Evolutionary conservation across 2,329 filamentous ascomycete species (phyloP), one percentile per base, ranked within the genome.

Genomic region (Nothophaeocryptopus gaeumannii): DNA sequence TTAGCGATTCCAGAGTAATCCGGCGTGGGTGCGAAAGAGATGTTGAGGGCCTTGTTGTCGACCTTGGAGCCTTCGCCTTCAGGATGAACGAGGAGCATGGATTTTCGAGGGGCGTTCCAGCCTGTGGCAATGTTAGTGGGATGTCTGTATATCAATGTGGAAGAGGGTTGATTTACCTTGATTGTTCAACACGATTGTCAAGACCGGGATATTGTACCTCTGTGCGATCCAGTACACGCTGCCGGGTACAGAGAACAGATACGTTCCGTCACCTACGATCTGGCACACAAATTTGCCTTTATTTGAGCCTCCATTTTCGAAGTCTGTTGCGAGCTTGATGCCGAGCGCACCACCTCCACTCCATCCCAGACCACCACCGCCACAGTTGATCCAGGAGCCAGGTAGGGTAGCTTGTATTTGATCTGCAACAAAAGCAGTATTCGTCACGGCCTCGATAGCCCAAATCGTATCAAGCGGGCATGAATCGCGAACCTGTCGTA

Each of bases 361-460:
- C 88, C 88, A 92, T 2, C 88, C 88, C 0, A 92, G 80, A 2
- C 88, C 88, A 11, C 86, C 88, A 1, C 85, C 88, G 1, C 88
- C 88, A 64, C 87, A 91, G 66, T 90, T 91, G 62, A 92, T 82
- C 85, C 85, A 90, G 0, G 81, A 83, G 0, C 86, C 86, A 0
- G 88, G 87, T 0, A 82, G 63, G 0, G 78, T 83, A 2, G 82
- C 78, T 60, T 83, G 82, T 7, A 93, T 71, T 56, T 90, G 86
- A 58, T 93, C 86, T 20, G 81, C 77, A 1, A 90, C 82, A 26
- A 83, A 78, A 0, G 68, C 68, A 0, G 84, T 83, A 50, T 87
- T 82, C 0, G 88, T 93, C 0, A 93, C 88, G 0, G 88, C 83
- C 69, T 93, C 88, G 37, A 93, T 74, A 2, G 83, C 84, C 73